phyloP scores from a whole-genome alignment of 2,329 filamentous ascomycete genomes.

The Blastomyces emzantsi region DNA sequence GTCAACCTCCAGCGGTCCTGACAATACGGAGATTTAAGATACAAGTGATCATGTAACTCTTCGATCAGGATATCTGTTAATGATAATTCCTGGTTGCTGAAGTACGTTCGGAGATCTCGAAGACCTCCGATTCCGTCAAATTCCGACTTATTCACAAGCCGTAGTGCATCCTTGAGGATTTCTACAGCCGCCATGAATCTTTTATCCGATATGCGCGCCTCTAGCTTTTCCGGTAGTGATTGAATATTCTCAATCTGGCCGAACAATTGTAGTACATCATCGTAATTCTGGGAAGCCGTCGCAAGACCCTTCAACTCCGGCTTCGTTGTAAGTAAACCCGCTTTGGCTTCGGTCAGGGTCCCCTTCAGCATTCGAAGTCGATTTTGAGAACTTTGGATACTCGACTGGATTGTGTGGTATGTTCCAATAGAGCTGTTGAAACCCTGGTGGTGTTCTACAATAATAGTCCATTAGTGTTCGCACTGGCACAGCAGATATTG shows the following conservation, averaged over 20 bases:
- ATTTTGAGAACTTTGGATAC: slow-evolving; percentile 79
- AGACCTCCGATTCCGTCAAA: slow-evolving; percentile 86
- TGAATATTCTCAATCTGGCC: slow-evolving; percentile 81
- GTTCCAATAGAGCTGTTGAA: slow-evolving; percentile 99
- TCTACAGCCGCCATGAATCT: slow-evolving; percentile 89
- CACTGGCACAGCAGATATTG: background rate
- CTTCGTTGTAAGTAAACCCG: slow-evolving; percentile 72
- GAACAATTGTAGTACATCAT: slow-evolving; percentile 75
- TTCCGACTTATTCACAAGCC: slow-evolving; percentile 75
- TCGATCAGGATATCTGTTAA: slow-evolving; percentile 95
- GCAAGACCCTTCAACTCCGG: slow-evolving; percentile 88
- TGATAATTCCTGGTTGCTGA: slow-evolving; percentile 85
- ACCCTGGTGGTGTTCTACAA: slow-evolving; percentile 82
- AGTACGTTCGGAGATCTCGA: slow-evolving; percentile 74
- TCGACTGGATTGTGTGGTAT: slow-evolving; percentile 96
- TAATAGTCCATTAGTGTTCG: background rate
- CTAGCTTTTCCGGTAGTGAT: slow-evolving; percentile 80
- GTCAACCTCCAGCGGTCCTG: slow-evolving; percentile 90
- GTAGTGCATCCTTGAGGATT: slow-evolving; percentile 75
- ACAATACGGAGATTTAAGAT: slow-evolving; percentile 95
- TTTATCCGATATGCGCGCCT: slow-evolving; percentile 93
- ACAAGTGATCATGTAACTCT: slow-evolving; percentile 92
- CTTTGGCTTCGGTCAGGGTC: slow-evolving; percentile 70
- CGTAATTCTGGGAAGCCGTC: slow-evolving; percentile 78
- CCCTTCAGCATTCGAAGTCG: slow-evolving; percentile 75